Conservation (phyloP, 192 early-diverging fungal species). For the Dissophora globulifera region DNA sequence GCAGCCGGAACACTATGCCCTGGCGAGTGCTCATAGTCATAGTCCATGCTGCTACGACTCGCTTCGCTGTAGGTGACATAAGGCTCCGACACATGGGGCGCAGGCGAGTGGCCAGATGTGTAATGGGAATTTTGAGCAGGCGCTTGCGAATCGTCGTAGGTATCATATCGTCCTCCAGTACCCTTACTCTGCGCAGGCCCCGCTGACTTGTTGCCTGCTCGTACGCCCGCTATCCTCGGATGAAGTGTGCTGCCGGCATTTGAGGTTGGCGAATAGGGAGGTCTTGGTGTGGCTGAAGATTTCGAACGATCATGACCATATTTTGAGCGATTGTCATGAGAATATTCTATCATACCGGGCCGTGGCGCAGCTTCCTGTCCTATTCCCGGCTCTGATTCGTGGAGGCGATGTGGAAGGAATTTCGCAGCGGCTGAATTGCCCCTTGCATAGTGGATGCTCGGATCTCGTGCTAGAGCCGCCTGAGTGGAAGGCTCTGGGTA, state of each 20-base stretch:
- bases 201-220: not conserved
- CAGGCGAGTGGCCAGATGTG: not conserved
- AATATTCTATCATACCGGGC: not conserved
- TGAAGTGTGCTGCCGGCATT: not conserved
- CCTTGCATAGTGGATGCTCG: not conserved
- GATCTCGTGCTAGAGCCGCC: not conserved
- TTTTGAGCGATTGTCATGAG: not conserved
- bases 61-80: too few species aligned
- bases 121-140: not conserved
- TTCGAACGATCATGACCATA: conserved; percentile 13
- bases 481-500: not conserved
- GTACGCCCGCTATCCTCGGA: not conserved
- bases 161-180: not conserved
- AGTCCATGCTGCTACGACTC: not conserved
- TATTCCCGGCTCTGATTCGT: not conserved
- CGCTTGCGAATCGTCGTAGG: not conserved
- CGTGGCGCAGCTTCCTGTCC: not conserved
- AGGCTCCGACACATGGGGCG: too few species aligned
- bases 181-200: not conserved
- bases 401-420: too few species aligned
- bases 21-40: not conserved
- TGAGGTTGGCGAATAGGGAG: not conserved
- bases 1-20: not conserved
- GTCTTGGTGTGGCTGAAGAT: conserved; percentile 2
- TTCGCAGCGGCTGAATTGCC: not conserved